phyloP scores from a whole-genome alignment of 108 stramenopile species.

The Cyclotella sp. region DNA sequence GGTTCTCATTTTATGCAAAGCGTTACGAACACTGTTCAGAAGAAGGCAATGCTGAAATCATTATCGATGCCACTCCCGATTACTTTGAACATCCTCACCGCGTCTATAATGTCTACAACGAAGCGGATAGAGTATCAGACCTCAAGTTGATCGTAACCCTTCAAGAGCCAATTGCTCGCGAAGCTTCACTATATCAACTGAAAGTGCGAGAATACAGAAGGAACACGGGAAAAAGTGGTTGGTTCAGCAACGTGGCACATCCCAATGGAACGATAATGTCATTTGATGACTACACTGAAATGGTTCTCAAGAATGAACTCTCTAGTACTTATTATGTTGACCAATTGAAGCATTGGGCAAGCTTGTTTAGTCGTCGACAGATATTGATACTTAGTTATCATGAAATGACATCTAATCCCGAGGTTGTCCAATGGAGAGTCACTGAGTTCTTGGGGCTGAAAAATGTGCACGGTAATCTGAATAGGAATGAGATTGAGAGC shows the following conservation, averaged over 20 bases:
- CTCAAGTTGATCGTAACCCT: slow-evolving; percentile 38
- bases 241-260: slow-evolving; percentile 19
- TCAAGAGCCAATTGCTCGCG: slow-evolving; percentile 25
- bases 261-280: slow-evolving; percentile 33
- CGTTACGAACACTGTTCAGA: slow-evolving; percentile 30
- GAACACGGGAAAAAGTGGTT: neutral
- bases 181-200: slow-evolving; percentile 22
- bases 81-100: slow-evolving; percentile 18
- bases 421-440: slow-evolving; percentile 6
- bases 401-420: slow-evolving; percentile 7
- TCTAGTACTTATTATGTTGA: slow-evolving; percentile 11
- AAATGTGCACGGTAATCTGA: neutral
- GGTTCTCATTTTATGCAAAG: slow-evolving; percentile 43
- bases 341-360: slow-evolving; percentile 25
- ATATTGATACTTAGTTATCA: slow-evolving; percentile 32
- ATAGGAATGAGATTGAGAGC: neutral
- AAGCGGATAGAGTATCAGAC: neutral
- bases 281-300: slow-evolving; percentile 28
- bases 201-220: neutral
- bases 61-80: slow-evolving; percentile 33
- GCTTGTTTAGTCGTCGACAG: slow-evolving; percentile 20
- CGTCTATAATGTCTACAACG: slow-evolving; percentile 19
- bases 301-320: slow-evolving; percentile 20
- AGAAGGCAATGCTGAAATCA: neutral
- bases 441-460: slow-evolving; percentile 13